Percentiles rank a stretch among this genome's conserved stretches.
These are phyloP conservation scores for Eucalyptus albens DNA, from an alignment of 345 rosid species.

Conservation along the genomic window DNA sequence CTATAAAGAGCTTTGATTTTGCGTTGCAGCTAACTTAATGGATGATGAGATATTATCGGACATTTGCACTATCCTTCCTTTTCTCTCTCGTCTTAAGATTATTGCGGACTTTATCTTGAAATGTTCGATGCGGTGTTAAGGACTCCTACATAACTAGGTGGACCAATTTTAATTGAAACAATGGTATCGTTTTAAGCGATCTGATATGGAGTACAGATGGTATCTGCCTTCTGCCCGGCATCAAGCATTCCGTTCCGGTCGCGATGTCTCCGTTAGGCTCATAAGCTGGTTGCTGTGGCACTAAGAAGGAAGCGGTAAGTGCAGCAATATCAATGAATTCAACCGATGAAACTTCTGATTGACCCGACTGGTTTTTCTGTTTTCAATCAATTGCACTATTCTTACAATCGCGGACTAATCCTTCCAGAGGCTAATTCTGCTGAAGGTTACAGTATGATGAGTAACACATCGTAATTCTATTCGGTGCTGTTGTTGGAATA, in stretches of 20 bases:
- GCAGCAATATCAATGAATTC: neutral
- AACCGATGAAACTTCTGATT: neutral
- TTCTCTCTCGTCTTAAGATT: neutral
- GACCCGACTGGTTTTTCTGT: neutral
- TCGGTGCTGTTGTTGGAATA: neutral
- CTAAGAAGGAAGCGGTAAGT: neutral
- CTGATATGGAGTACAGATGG: neutral
- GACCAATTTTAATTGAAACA: neutral
- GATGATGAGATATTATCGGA: neutral
- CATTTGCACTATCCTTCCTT: neutral
- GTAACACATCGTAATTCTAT: neutral
- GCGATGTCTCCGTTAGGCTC: neutral
- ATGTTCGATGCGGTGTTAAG: neutral
- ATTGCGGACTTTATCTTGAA: neutral
- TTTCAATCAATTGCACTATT: neutral
- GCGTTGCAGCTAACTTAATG: accelerated
- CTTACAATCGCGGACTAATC: neutral
- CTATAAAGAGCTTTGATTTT: neutral
- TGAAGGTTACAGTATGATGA: neutral
- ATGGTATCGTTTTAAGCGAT: neutral
- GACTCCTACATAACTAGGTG: neutral
- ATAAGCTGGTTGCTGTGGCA: neutral
- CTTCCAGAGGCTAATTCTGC: neutral
- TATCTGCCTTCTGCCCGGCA: neutral
- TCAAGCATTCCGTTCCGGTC: neutral